Evolutionary conservation across 148 eudicot genomes (phyloP), one percentile per base, ranked within the genome.

Genomic region (Dysphania ambrosioides): DNA sequence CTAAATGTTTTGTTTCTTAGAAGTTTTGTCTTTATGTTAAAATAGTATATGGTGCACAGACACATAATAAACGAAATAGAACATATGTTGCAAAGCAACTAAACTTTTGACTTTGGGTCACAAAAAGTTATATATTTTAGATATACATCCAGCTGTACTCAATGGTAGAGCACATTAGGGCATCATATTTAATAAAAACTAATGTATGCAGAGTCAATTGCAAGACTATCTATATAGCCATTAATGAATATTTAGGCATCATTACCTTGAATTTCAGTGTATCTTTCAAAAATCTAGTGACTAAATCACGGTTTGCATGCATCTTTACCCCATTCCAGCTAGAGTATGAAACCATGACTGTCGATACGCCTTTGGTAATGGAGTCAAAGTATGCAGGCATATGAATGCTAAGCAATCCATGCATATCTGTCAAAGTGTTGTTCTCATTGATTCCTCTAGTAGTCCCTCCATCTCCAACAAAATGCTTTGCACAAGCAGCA

Each of bases 381-480:
- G 98, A 84, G 76, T 90, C 88, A 68, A 64, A 73, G 65, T 93
- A 90, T 32, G 96, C 90, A 49, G 98, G 90, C 96, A 93, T 87
- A 81, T 93, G 96, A 72, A 93, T 86, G 83, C 85, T 86, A 41
- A 87, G 85, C 86, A 93, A 78, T 41, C 81, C 83, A 40, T 86
- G 76, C 85, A 31, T 83, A 80, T 90, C 87, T 58, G 74, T 81
- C 68, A 87, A 9, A 23, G 96, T 90, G 80, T 93, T 87, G 76
- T 82, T 77, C 80, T 90, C 98, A 67, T 93, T 86, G 36, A 84
- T 66, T 62, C 98, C 98, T 67, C 74, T 81, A 11, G 85, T 86
- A 64, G 98, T 93, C 66, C 96, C 98, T 63, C 98, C 98, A 82
- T 93, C 98, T 66, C 98, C 98, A 47, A 89, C 96, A 80, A 87